phyloP scores from a whole-genome alignment of 306 rosid species.

The Dalbergia cultrata region DNA sequence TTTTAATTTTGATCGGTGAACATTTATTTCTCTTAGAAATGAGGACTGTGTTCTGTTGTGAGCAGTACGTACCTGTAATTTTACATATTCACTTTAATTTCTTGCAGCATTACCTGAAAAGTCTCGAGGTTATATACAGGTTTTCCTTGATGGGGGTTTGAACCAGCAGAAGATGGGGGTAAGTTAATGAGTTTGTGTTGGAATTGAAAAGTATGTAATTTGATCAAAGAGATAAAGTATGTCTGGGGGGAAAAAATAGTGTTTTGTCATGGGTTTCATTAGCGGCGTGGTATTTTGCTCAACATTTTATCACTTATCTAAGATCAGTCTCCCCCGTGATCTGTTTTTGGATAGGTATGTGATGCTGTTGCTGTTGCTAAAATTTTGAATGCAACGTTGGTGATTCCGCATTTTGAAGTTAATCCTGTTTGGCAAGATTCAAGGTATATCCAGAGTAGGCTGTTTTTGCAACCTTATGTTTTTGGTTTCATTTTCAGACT shows the following conservation, averaged over 20 bases:
- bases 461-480: slow-evolving; percentile 21
- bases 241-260: slow-evolving; percentile 37
- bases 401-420: slow-evolving; percentile 89
- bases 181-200: slow-evolving; percentile 46
- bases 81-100: slow-evolving; percentile 39
- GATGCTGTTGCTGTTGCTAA: slow-evolving; percentile 98
- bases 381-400: slow-evolving; percentile 86
- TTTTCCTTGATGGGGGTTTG: slow-evolving; percentile 97
- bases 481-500: slow-evolving; percentile 7
- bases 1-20: not conserved
- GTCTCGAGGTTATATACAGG: slow-evolving; percentile 78
- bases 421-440: slow-evolving; percentile 98
- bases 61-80: slow-evolving; percentile 17
- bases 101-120: slow-evolving; percentile 72
- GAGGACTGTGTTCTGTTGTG: slow-evolving; percentile 1
- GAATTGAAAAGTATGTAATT: slow-evolving; percentile 25
- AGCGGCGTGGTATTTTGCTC: slow-evolving; percentile 15
- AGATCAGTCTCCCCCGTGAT: not conserved
- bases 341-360: slow-evolving; percentile 67
- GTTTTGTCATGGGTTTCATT: slow-evolving; percentile 30
- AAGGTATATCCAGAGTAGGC: slow-evolving; percentile 63
- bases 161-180: slow-evolving; percentile 99
- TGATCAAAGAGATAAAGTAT: slow-evolving; percentile 29
- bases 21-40: slow-evolving; percentile 19
- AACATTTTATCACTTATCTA: slow-evolving; percentile 35